Conservation (phyloP, 495 filamentous ascomycete species). For the Aspergillus sparsus region DNA sequence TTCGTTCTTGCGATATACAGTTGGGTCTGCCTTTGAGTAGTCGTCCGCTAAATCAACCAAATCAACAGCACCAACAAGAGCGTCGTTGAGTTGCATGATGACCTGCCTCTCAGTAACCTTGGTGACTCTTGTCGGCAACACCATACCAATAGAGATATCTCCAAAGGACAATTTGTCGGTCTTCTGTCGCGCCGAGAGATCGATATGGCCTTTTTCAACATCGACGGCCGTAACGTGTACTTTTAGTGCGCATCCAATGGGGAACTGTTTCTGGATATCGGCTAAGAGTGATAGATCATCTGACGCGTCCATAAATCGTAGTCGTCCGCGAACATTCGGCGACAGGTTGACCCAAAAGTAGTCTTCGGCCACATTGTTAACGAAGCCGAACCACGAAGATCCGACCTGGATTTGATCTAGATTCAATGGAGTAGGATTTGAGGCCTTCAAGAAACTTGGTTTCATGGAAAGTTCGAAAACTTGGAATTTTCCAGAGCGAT, state of each 20-base stretch:
- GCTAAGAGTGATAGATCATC: slow-evolving; percentile 77
- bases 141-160: slow-evolving; percentile 71
- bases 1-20: slow-evolving; percentile 74
- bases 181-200: slow-evolving; percentile 72
- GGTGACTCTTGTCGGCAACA: slow-evolving; percentile 79
- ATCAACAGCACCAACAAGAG: slow-evolving; percentile 69
- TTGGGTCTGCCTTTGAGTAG: slow-evolving; percentile 71
- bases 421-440: slow-evolving; percentile 59
- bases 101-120: slow-evolving; percentile 81
- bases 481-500: slow-evolving; percentile 71
- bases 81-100: slow-evolving; percentile 80
- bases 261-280: slow-evolving; percentile 79
- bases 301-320: slow-evolving; percentile 77
- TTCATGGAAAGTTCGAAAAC: slow-evolving; percentile 92
- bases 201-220: slow-evolving; percentile 68
- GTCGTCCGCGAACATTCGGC: slow-evolving; percentile 83
- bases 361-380: slow-evolving; percentile 80
- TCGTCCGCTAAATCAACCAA: slow-evolving; percentile 83
- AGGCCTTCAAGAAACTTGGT: slow-evolving; percentile 59
- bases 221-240: slow-evolving; percentile 78
- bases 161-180: slow-evolving; percentile 60
- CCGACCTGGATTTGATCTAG: slow-evolving; percentile 74
- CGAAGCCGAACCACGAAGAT: slow-evolving; percentile 71
- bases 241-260: slow-evolving; percentile 79
- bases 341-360: slow-evolving; percentile 88